These are phyloP conservation scores for Oehlia diaphana DNA, from an alignment of 192 early-diverging fungal genomes.

Conservation along the genomic window DNA sequence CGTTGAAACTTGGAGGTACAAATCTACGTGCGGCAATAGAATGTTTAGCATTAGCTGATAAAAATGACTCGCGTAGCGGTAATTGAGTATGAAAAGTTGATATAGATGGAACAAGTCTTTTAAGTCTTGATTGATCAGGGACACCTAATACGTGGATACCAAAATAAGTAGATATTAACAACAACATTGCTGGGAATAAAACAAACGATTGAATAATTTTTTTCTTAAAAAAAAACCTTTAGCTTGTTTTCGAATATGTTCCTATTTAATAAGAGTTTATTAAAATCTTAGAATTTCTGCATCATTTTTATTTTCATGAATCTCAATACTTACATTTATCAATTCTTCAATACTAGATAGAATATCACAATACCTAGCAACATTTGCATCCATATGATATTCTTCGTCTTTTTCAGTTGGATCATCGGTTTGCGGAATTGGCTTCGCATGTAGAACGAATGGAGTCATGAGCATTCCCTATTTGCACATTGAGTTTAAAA, in stretches of 20 bases:
- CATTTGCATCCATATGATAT: slow-evolving; percentile 52
- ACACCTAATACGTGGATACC: slow-evolving; percentile 34
- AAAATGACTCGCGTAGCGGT: slow-evolving; percentile 73
- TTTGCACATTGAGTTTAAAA: not conserved
- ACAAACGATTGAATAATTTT: too few relatives aligned
- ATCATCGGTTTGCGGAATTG: slow-evolving; percentile 35
- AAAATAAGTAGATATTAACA: not conserved
- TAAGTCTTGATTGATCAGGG: slow-evolving; percentile 74
- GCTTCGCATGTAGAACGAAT: slow-evolving; percentile 79
- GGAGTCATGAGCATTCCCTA: slow-evolving; percentile 70
- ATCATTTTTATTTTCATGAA: slow-evolving; percentile 5
- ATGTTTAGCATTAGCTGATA: slow-evolving; percentile 62
- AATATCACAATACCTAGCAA: slow-evolving; percentile 76
- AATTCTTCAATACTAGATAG: slow-evolving; percentile 77
- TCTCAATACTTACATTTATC: slow-evolving; percentile 52
- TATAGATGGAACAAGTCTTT: slow-evolving; percentile 73
- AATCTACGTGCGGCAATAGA: slow-evolving; percentile 75
- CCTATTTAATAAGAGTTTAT: slow-evolving; percentile 10
- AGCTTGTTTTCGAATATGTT: slow-evolving; percentile 53
- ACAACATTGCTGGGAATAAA: too few relatives aligned
- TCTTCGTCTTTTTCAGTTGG: slow-evolving; percentile 24
- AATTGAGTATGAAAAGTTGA: slow-evolving; percentile 86
- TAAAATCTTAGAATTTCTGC: not conserved
- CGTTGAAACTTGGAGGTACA: slow-evolving; percentile 93
- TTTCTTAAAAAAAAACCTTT: slow-evolving; percentile 33